Conservation (phyloP, 2,329 filamentous ascomycete species). For the Scleromitrula shiraiana region DNA sequence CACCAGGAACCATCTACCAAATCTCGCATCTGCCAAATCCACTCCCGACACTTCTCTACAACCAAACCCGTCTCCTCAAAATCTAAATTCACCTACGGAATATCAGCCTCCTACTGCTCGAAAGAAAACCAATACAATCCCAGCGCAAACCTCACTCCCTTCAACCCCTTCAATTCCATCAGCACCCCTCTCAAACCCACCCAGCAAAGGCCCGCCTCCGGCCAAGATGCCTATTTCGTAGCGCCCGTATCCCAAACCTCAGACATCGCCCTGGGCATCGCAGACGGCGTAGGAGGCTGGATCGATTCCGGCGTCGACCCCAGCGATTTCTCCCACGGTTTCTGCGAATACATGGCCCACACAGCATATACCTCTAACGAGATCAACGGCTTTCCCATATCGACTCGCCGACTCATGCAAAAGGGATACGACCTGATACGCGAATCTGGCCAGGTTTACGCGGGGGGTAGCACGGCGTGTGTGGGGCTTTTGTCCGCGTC, state of each 20-base stretch:
- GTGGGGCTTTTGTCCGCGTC: constrained; percentile 69
- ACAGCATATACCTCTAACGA: constrained; percentile 42
- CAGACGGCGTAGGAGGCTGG: constrained; percentile 95
- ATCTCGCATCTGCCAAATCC: background rate
- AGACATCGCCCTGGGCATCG: constrained; percentile 76
- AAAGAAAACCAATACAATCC: constrained; percentile 64
- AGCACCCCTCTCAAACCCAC: constrained; percentile 45
- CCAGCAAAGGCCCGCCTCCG: constrained; percentile 63
- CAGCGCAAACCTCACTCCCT: constrained; percentile 62
- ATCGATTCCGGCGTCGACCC: constrained; percentile 87
- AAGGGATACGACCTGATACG: constrained; percentile 77
- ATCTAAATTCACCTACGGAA: constrained; percentile 51
- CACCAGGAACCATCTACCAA: background rate
- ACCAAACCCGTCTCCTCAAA: constrained; percentile 14
- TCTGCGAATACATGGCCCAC: constrained; percentile 89
- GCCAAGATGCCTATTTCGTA: constrained; percentile 95
- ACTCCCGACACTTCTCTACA: constrained; percentile 17
- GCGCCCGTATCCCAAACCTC: constrained; percentile 58
- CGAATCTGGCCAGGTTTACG: constrained; percentile 61
- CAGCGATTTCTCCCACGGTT: constrained; percentile 86
- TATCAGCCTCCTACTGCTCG: constrained; percentile 67
- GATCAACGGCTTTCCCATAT: constrained; percentile 34
- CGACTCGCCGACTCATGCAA: constrained; percentile 67
- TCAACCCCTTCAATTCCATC: constrained; percentile 54
- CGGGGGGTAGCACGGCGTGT: constrained; percentile 87